These are phyloP conservation scores for Curvularia eragrostidis DNA, from an alignment of 2,329 filamentous ascomycete species.

Conservation along the genomic window DNA sequence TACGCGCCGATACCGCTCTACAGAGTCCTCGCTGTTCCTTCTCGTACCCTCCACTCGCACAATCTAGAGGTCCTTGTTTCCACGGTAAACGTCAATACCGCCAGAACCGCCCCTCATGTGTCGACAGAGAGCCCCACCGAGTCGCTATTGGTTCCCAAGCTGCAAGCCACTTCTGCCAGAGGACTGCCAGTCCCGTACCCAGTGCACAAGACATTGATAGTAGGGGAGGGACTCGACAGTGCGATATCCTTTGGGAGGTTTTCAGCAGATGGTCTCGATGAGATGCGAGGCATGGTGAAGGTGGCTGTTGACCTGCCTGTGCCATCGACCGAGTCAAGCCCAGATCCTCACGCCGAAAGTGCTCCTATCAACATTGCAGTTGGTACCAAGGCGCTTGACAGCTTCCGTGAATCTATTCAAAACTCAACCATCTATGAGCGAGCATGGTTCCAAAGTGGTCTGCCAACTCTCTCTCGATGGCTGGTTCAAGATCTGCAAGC, in stretches of 20 bases:
- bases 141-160: slow-evolving; percentile 73
- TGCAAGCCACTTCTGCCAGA: slow-evolving; percentile 71
- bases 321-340: slow-evolving; percentile 48
- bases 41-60: slow-evolving; percentile 65
- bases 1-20: slow-evolving; percentile 60
- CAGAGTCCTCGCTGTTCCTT: slow-evolving; percentile 68
- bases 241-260: slow-evolving; percentile 61
- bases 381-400: slow-evolving; percentile 67
- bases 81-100: slow-evolving; percentile 57
- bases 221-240: slow-evolving; percentile 75
- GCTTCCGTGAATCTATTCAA: slow-evolving; percentile 72
- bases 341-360: slow-evolving; percentile 24
- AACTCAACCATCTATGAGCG: slow-evolving; percentile 76
- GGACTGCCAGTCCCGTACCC: slow-evolving; percentile 76
- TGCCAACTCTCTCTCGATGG: slow-evolving; percentile 72
- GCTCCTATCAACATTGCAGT: slow-evolving; percentile 66
- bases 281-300: slow-evolving; percentile 56
- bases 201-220: slow-evolving; percentile 80
- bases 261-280: slow-evolving; percentile 47
- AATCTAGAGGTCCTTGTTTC: slow-evolving; percentile 69
- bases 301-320: slow-evolving; percentile 64
- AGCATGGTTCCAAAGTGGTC: slow-evolving; percentile 74
- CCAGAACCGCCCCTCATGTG: slow-evolving; percentile 35
- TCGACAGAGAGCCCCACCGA: slow-evolving; percentile 61
- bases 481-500: slow-evolving; percentile 53